Evolutionary conservation across 2,329 filamentous ascomycete species (phyloP).

Genomic region (Phaeomoniella chlamydospora): DNA sequence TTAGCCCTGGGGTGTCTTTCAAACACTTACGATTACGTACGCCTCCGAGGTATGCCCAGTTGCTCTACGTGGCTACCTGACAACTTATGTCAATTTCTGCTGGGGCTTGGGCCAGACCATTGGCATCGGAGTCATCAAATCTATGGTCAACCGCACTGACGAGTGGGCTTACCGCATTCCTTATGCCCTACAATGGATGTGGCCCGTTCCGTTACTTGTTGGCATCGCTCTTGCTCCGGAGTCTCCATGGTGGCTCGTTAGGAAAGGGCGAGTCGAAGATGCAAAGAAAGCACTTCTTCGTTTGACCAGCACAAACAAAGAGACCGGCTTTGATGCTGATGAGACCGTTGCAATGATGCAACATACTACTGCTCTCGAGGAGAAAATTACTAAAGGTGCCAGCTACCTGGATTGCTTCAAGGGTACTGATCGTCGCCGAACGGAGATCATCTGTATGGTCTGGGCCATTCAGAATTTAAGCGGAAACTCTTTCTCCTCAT

Average conservation of each 20-base stretch:
- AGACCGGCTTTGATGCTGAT: conserved; percentile 63
- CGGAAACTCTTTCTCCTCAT: conserved; percentile 50
- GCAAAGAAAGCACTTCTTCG: conserved; percentile 27
- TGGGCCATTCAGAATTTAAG: conserved; percentile 52
- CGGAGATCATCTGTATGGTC: conserved; percentile 55
- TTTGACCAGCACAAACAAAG: conserved; percentile 30
- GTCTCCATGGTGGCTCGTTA: conserved; percentile 37
- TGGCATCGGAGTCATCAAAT: conserved; percentile 34
- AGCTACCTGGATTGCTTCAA: conserved; percentile 74
- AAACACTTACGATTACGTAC: conserved; percentile 32
- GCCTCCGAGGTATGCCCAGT: conserved; percentile 33
- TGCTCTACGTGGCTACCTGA: conserved; percentile 27
- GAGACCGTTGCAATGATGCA: conserved; percentile 88
- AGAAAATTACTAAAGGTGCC: conserved; percentile 56
- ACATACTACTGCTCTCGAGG: conserved; percentile 70
- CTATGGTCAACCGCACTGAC: conserved; percentile 28
- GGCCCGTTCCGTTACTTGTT: conserved; percentile 33
- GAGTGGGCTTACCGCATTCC: conserved; percentile 39
- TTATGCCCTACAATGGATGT: conserved; percentile 38
- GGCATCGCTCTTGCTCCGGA: conserved; percentile 34
- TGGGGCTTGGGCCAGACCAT: conserved; percentile 36
- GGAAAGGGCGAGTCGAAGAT: conserved; percentile 28
- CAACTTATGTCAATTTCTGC: conserved; percentile 31
- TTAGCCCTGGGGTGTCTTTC: conserved; percentile 39
- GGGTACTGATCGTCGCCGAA: conserved; percentile 62